Conservation (phyloP, 306 rosid species). For the Vicia sativa region DNA sequence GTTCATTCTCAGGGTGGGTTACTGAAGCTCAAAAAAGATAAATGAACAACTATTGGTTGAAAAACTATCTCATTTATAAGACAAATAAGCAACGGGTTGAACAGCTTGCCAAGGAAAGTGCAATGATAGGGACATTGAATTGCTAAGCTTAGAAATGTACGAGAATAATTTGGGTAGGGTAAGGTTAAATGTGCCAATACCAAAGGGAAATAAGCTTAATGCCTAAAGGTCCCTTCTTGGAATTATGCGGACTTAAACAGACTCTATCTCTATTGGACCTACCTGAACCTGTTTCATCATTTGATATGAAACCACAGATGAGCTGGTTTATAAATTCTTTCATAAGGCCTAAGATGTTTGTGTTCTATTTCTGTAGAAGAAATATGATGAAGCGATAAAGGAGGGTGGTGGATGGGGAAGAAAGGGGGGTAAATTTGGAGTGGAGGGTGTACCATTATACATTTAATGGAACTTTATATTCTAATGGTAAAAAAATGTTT, state of each 20-base stretch:
- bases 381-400: constrained; percentile 9
- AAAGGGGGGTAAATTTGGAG: too few relatives aligned
- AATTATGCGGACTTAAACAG: constrained; percentile 62
- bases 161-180: constrained; percentile 77
- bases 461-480: too few relatives aligned
- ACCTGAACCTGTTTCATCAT: constrained; percentile 71
- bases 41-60: constrained; percentile 61
- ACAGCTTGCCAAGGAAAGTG: constrained; percentile 63
- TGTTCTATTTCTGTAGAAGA: constrained; percentile 61
- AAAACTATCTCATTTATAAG: constrained; percentile 59
- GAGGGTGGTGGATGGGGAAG: too few relatives aligned
- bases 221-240: constrained; percentile 45
- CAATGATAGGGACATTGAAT: constrained; percentile 49
- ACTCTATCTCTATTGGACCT: constrained; percentile 54
- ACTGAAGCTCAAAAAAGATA: constrained; percentile 54
- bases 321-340: constrained; percentile 70
- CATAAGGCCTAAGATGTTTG: constrained; percentile 49
- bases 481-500: too few relatives aligned
- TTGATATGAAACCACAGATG: constrained; percentile 66
- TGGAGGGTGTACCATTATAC: too few relatives aligned
- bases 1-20: constrained; percentile 59
- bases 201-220: constrained; percentile 67
- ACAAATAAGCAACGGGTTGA: constrained; percentile 59
- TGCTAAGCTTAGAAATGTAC: constrained; percentile 60
- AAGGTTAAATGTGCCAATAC: constrained; percentile 63